Evolutionary conservation across 257 asterid genomes (phyloP), one percentile per base, ranked within the genome.

Genomic region (Solanum virginianum): DNA sequence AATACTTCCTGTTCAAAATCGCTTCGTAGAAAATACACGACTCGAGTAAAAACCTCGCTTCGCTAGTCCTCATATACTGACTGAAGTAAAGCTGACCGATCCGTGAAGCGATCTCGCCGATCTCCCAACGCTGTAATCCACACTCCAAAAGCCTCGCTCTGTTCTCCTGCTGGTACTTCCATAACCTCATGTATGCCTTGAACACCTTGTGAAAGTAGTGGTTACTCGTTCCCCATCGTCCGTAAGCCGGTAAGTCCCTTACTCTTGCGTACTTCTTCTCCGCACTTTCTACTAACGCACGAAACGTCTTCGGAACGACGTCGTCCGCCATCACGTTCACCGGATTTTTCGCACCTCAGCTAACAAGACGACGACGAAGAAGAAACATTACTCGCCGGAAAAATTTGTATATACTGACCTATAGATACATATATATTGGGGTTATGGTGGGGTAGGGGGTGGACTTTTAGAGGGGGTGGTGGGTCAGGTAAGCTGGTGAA

Each of bases 21-120:
- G 99, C 99, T 80, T 97, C 99, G 89, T 97, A 97, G 77, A 97
- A 97, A 20, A 97, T 93, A 87, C 93, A 94, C 20, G 98, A 93
- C 87, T 95, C 99, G 55, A 94, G 90, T 83, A 97, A 91, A 88
- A 91, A 95, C 92, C 98, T 91, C 10, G 92, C 97, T 89, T 97
- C 98, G 85, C 98, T 95, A 7, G 97, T 97, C 88, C 99, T 90
- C 94, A 95, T 82, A 85, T 97, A 97, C 97, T 97, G 99, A 85
- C 85, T 91, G 80, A 91, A 94, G 29, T 95, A 97, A 81, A 97
- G 93, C 89, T 97, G 99, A 9, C 99, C 99, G 84, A 97, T 95
- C 80, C 99, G 92, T 29, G 99, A 97, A 36, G 99, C 98, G 93
- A 97, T 97, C 94, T 97, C 99, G 32, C 99, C 99, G 88, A 97